Percentiles rank a stretch among this genome's conserved stretches.
These are phyloP conservation scores for Setaria viridis DNA, from an alignment of 202 grass and related monocot genomes.

Conservation along the genomic window DNA sequence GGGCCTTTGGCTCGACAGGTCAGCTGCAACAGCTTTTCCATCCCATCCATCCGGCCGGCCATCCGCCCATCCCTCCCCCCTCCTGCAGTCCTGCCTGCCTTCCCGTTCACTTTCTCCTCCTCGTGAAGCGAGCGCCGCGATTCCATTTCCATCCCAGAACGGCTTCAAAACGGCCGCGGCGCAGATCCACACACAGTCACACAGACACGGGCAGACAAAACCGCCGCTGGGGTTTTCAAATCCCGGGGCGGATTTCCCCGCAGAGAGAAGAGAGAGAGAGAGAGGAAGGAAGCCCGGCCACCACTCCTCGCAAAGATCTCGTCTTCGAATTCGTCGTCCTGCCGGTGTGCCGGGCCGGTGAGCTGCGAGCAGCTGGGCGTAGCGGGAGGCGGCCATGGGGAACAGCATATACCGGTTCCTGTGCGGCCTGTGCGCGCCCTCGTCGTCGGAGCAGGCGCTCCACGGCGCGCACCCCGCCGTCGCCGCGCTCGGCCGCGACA, in stretches of 20 bases:
- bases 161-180: constrained; percentile 34
- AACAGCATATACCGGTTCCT: constrained; percentile 79
- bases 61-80: not conserved
- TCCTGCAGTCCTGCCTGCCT: not conserved
- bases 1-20: not conserved
- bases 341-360: not conserved
- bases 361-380: not conserved
- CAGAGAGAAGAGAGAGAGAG: not conserved
- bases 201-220: not conserved
- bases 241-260: constrained; percentile 46
- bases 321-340: not conserved
- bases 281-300: too few relatives aligned
- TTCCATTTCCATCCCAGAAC: constrained; percentile 17
- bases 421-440: constrained; percentile 53
- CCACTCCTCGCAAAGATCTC: not conserved
- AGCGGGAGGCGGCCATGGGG: constrained; percentile 54
- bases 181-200: not conserved
- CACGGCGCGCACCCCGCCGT: constrained; percentile 59
- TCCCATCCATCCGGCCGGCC: too few relatives aligned
- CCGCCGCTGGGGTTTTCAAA: constrained; percentile 26
- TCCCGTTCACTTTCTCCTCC: constrained; percentile 19
- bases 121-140: constrained; percentile 53
- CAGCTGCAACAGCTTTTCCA: not conserved
- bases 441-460: constrained; percentile 39
- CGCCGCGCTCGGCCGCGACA: constrained; percentile 70